A percentile compares a stretch with the other conserved stretches of the same genome.
Evolutionary conservation across 1,284 basidiomycete genomes (phyloP).

Genomic region (Pseudozyma thailandica): DNA sequence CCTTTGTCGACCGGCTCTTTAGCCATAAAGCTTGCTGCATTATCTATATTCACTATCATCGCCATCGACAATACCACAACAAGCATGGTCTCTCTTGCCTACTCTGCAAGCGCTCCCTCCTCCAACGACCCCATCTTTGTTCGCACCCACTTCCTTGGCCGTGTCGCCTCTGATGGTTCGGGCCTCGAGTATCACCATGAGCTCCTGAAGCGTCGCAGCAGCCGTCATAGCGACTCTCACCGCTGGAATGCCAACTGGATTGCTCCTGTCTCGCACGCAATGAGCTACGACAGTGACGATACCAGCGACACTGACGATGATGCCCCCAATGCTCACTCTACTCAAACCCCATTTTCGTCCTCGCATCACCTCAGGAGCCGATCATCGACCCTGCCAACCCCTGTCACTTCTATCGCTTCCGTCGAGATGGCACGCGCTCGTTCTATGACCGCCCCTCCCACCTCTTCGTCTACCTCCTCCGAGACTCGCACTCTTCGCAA

Average conservation of each 20-base stretch:
- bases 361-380: slow-evolving; percentile 17
- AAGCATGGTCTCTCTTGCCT: slow-evolving; percentile 34
- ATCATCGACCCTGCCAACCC: slow-evolving; percentile 29
- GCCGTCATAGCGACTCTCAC: slow-evolving; percentile 37
- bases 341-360: slow-evolving; percentile 2
- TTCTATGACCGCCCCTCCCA: slow-evolving; percentile 25
- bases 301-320: slow-evolving; percentile 39
- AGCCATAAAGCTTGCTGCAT: too few relatives aligned
- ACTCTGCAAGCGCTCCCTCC: slow-evolving; percentile 23
- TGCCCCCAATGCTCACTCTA: not conserved
- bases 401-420: not conserved
- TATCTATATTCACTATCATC: too few relatives aligned
- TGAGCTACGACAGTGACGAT: slow-evolving; percentile 36
- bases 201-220: slow-evolving; percentile 36
- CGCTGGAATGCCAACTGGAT: slow-evolving; percentile 43
- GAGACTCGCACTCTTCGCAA: slow-evolving; percentile 18
- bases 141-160: slow-evolving; percentile 47
- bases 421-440: slow-evolving; percentile 28
- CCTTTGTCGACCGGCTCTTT: not conserved
- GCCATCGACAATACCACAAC: too few relatives aligned
- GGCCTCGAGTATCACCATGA: slow-evolving; percentile 42
- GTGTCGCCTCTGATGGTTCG: slow-evolving; percentile 42
- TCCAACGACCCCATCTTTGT: slow-evolving; percentile 43
- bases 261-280: slow-evolving; percentile 20
- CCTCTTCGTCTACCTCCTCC: slow-evolving; percentile 9